Evolutionary conservation across 257 asterid genomes (phyloP).

Genomic region (Solanum appendiculatum): DNA sequence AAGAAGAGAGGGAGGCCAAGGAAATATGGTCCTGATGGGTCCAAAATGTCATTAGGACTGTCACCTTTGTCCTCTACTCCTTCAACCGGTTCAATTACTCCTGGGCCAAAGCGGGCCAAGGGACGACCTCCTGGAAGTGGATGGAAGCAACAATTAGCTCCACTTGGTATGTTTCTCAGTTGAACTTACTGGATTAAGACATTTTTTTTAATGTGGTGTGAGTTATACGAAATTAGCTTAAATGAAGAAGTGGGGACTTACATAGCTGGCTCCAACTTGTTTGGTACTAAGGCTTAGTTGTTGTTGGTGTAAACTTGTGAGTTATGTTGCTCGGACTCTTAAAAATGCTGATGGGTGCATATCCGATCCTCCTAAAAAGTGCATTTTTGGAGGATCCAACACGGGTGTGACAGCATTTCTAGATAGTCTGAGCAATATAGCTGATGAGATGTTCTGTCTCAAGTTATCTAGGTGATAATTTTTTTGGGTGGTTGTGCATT

Average conservation of each 20-base stretch:
- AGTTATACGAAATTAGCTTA: not conserved
- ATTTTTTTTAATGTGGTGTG: not conserved
- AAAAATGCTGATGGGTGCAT: not conserved
- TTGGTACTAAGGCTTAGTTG: not conserved
- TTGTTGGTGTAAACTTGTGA: not conserved
- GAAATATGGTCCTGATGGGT: constrained; percentile 83
- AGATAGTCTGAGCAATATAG: not conserved
- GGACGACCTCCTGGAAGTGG: constrained; percentile 96
- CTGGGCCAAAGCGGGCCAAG: constrained; percentile 43
- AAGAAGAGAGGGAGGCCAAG: constrained; percentile 97
- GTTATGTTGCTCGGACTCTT: not conserved
- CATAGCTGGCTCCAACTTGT: not conserved
- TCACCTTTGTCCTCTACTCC: constrained; percentile 55
- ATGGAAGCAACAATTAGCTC: constrained; percentile 93
- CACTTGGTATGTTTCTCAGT: constrained; percentile 51
- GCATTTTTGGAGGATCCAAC: not conserved
- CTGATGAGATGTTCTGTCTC: not conserved
- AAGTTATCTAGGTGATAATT: not conserved
- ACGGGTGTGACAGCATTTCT: not conserved
- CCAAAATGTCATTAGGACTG: constrained; percentile 54
- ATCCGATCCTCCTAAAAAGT: not conserved
- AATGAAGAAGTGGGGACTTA: not conserved
- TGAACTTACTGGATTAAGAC: not conserved
- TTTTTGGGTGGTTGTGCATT: not conserved
- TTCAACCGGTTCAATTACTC: constrained; percentile 30